Base-by-base conservation (phyloP, 2,329 filamentous ascomycete genomes). In the Cladosporium sp. region DNA sequence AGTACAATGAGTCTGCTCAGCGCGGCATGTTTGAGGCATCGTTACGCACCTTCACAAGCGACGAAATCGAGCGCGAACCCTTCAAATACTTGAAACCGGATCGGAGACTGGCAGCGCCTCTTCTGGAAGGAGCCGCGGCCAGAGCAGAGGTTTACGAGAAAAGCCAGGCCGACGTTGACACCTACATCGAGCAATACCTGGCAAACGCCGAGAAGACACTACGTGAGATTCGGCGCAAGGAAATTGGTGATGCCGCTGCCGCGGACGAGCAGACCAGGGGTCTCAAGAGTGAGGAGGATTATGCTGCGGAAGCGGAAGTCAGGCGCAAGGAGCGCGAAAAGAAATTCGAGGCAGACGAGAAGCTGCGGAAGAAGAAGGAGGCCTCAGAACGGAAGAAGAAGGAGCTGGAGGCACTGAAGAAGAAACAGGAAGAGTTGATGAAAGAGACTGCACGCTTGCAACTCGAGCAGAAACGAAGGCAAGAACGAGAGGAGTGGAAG, bases 111-210 rank as follows among this genome's bases (percentile, higher is more conserved):
- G 88, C 89, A 3, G 85, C 87, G 1, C 84, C 88, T 0, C 81
- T 95, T 4, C 86, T 92, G 40, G 88, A 92, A 70, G 89, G 90
- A 59, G 88, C 88, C 1, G 83, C 90, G 17, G 89, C 92, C 67
- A 84, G 90, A 61, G 87, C 85, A 19, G 87, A 88, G 25, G 84
- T 92, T 28, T 94, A 93, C 67, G 84, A 87, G 60, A 84, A 84
- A 65, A 88, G 88, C 0, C 84, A 89, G 66, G 79, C 82, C 7
- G 83, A 86, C 51, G 85, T 92, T 51, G 83, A 86, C 60, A 77
- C 82, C 28, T 78, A 91, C 60, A 88, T 93, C 59, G 84, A 89
- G 67, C 74, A 80, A 60, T 77, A 84, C 61, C 80, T 86, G 49
- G 77, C 78, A 9, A 82, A 85, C 25, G 90, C 91, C 60, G 87